Base-by-base conservation (phyloP, 305 asterid species). In the Vinca major region DNA sequence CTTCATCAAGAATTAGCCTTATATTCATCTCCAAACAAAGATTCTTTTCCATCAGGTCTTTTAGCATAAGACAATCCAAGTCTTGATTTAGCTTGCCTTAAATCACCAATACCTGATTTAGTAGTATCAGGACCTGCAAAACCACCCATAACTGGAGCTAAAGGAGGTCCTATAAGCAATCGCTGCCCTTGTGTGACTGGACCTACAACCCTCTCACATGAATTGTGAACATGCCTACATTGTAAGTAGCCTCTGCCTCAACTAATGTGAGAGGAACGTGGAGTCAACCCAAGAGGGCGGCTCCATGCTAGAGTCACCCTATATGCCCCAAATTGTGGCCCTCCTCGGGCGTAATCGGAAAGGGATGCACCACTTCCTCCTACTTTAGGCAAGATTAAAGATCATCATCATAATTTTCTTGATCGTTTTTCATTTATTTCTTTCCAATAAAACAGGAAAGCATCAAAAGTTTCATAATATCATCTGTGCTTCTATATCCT, bases 321-420 rank as follows among this genome's bases (percentile, higher is more conserved):
- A 26, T 26, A 26, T 26, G 33, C 96, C 44, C 98, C 97, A 45
- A 89, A 92, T 61, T 92, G 96, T 0, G 97, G 98, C 20, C 98
- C 98, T 3, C 97, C 97, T 41, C 97, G 85, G 3, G 95, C 98
- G 26, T 89, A 92, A 70, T 92, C 96, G 68, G 90, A 90, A 49
- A 92, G 86, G 61, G 97, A 93, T 5, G 97, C 98, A 0, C 98
- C 97, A 48, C 96, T 90, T 51, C 97, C 98, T 20, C 97, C 97
- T 50, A 92, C 89, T 76, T 92, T 86, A 0, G 97, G 90, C 74
- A 88, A 68, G 56, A 84, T 57, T 54, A 83, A 17, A 91, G 92
- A 1, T 63, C 65, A 58, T 20, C 33, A 26, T 26, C 33, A 26
- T 26, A 26, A 26, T 26, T 26, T 26, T 26, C 33, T 26, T 26